Conservation (phyloP, 1,284 basidiomycete genomes). For the Leccinum fallax region DNA sequence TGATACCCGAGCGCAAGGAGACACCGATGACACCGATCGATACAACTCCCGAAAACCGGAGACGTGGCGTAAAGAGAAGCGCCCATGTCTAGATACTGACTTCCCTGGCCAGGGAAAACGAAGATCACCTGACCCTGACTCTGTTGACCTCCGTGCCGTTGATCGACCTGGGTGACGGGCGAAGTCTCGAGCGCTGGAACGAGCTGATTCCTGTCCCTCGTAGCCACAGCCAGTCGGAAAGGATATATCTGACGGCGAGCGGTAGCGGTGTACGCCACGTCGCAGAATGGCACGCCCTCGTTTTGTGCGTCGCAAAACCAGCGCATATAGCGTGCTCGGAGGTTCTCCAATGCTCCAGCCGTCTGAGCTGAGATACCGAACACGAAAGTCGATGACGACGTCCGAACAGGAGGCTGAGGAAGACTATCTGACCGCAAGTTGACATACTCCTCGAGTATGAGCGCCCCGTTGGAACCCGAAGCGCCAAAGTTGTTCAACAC, state of each 20-base stretch:
- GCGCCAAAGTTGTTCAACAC: constrained; percentile 77
- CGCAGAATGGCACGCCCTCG: constrained; percentile 37
- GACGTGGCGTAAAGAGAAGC: constrained; percentile 51
- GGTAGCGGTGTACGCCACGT: constrained; percentile 66
- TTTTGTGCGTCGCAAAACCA: constrained; percentile 43
- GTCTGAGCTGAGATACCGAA: constrained; percentile 67
- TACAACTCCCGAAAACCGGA: constrained; percentile 46
- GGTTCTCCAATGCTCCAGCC: constrained; percentile 43
- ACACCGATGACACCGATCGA: constrained; percentile 59
- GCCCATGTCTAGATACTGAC: constrained; percentile 69
- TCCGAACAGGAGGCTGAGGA: constrained; percentile 8
- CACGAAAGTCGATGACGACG: constrained; percentile 38
- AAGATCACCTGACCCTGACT: constrained; percentile 46
- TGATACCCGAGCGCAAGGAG: constrained; percentile 52
- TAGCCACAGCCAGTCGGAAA: constrained; percentile 53
- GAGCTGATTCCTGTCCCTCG: constrained; percentile 46
- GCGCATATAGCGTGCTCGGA: constrained; percentile 48
- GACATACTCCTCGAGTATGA: constrained; percentile 58
- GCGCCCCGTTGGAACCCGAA: constrained; percentile 66
- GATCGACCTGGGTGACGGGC: constrained; percentile 33
- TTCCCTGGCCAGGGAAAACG: constrained; percentile 73
- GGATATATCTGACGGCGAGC: constrained; percentile 60
- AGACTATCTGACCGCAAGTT: background rate
- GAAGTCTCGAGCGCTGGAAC: constrained; percentile 44
- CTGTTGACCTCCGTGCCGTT: constrained; percentile 23